phyloP scores from a whole-genome alignment of 23 red algal genomes.

The Gracilaria domingensis region DNA sequence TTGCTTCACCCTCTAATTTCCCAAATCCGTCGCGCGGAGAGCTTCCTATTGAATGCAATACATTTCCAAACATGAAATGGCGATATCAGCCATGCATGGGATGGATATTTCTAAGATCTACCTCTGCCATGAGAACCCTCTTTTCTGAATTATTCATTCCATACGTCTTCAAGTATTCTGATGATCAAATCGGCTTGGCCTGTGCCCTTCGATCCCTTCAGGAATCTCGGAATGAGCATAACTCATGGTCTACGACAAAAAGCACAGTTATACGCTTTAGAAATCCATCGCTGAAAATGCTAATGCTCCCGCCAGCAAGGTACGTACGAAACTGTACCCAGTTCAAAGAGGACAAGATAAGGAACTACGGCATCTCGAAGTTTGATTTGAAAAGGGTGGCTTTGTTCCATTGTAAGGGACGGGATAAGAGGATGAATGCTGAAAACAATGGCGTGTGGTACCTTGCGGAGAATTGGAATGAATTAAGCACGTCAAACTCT shows the following conservation, averaged over 20 bases:
- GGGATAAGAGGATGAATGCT: conserved; percentile 39
- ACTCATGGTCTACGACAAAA: conserved; percentile 2
- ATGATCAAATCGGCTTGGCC: conserved; percentile 46
- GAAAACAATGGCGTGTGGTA: conserved; percentile 52
- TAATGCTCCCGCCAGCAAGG: conserved; percentile 9
- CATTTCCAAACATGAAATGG: neutral
- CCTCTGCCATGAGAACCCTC: neutral
- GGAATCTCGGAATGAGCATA: neutral
- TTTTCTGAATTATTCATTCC: conserved; percentile 22
- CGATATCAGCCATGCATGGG: conserved; percentile 51
- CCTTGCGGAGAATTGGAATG: conserved; percentile 24
- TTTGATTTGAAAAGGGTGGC: conserved; percentile 28
- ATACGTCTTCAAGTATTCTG: conserved; percentile 17
- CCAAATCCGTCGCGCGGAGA: conserved; percentile 35
- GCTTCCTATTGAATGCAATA: conserved; percentile 5
- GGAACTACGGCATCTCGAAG: conserved; percentile 38
- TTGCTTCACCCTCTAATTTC: conserved; percentile 51
- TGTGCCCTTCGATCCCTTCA: conserved; percentile 17
- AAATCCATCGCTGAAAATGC: conserved; percentile 20
- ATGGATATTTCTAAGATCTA: conserved; percentile 41
- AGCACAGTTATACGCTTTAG: neutral
- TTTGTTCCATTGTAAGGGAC: conserved; percentile 57
- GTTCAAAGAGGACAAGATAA: conserved; percentile 23
- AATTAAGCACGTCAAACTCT: neutral
- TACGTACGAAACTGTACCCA: conserved; percentile 53